These are phyloP conservation scores for Podaxis carcinomalis DNA, from an alignment of 768 basidiomycete species.

Conservation along the genomic window DNA sequence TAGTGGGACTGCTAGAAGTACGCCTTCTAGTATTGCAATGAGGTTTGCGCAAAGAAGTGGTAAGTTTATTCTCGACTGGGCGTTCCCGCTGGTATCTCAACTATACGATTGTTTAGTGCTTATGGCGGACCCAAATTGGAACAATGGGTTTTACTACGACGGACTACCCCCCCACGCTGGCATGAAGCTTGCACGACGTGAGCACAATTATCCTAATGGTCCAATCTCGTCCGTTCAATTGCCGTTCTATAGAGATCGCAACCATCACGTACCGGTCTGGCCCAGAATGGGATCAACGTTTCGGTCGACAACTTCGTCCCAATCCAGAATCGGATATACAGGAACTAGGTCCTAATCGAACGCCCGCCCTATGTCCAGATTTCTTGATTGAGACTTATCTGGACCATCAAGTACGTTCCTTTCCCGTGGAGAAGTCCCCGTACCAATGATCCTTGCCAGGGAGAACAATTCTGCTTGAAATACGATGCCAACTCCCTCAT, in stretches of 20 bases:
- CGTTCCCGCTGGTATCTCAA: background rate
- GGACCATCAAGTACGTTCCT: constrained; percentile 80
- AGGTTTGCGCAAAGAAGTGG: constrained; percentile 95
- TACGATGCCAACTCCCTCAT: constrained; percentile 99
- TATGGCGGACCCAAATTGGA: constrained; percentile 99
- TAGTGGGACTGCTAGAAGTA: constrained; percentile 90
- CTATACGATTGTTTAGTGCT: constrained; percentile 53
- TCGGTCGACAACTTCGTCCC: constrained; percentile 70
- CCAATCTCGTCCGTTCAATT: background rate
- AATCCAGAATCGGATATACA: constrained; percentile 30
- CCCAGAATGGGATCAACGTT: constrained; percentile 99
- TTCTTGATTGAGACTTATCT: constrained; percentile 99
- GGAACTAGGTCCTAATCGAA: constrained; percentile 27
- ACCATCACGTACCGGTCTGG: constrained; percentile 99
- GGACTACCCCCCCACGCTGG: constrained; percentile 93
- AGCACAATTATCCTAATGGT: constrained; percentile 9
- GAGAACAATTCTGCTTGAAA: constrained; percentile 95
- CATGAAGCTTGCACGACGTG: constrained; percentile 97
- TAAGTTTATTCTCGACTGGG: constrained; percentile 30
- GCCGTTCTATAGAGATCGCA: constrained; percentile 73
- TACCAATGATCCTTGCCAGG: constrained; percentile 40
- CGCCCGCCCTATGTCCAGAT: constrained; percentile 89
- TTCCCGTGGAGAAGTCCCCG: constrained; percentile 30
- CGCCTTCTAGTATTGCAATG: constrained; percentile 91
- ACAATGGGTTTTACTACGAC: constrained; percentile 97